Conservation (phyloP, 306 rosid species). For the Senna siamea region DNA sequence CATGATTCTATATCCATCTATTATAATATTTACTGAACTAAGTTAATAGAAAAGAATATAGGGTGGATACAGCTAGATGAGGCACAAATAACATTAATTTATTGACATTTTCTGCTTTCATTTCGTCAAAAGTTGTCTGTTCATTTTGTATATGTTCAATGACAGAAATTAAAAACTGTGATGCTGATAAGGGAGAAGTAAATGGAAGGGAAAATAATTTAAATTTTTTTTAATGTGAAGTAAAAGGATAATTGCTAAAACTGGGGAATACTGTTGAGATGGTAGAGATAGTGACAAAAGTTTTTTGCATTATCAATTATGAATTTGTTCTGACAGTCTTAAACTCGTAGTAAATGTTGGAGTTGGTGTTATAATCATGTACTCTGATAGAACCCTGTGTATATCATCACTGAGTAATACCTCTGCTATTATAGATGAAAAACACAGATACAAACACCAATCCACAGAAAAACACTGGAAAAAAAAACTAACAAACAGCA, state of each 20-base stretch:
- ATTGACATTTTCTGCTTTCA: constrained; percentile 14
- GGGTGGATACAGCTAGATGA: neutral
- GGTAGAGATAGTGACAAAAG: neutral
- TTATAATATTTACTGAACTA: constrained; percentile 9
- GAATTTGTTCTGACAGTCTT: constrained; percentile 8
- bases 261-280: neutral
- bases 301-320: neutral
- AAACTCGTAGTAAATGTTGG: neutral
- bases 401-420: no score
- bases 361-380: constrained; percentile 2
- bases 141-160: constrained; percentile 1
- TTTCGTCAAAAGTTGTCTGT: constrained; percentile 20
- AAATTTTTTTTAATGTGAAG: neutral
- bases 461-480: no score
- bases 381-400: no score
- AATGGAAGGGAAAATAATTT: neutral
- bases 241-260: constrained; percentile 1
- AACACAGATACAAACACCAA: no score
- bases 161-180: neutral
- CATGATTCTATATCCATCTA: constrained; percentile 11
- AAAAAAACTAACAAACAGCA: no score
- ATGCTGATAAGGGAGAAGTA: neutral
- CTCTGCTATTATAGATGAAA: no score
- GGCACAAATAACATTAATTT: neutral
- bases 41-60: neutral